A percentile compares a stretch with the other conserved stretches of the same genome.
phyloP scores from a whole-genome alignment of 768 basidiomycete species.

The Pulveroboletus sp. region DNA sequence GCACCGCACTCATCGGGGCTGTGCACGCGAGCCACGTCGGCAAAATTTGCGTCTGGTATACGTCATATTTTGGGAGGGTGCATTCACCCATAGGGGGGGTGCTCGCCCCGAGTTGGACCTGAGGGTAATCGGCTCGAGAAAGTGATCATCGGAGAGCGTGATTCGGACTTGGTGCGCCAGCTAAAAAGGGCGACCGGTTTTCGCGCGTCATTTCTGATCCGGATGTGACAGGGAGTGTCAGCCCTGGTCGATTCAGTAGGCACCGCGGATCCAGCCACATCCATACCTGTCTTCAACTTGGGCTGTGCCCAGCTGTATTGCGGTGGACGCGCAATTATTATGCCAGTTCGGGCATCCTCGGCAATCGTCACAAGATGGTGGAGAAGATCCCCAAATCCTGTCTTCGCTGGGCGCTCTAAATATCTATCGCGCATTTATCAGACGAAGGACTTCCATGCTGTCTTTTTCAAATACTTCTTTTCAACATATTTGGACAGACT shows the following conservation, averaged over 20 bases:
- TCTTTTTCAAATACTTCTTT: conserved; percentile 12
- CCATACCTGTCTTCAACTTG: conserved; percentile 6
- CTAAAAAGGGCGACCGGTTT: neutral
- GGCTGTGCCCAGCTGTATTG: conserved; percentile 3
- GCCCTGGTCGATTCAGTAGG: conserved; percentile 10
- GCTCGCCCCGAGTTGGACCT: conserved; percentile 1
- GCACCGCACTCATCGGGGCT: conserved; percentile 7
- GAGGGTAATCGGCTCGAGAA: conserved; percentile 2
- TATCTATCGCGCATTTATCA: conserved; percentile 18
- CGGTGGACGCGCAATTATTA: neutral
- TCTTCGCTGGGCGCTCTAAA: conserved; percentile 19
- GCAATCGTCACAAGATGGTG: conserved; percentile 4
- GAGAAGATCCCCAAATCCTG: conserved; percentile 18
- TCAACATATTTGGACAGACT: neutral
- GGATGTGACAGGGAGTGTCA: conserved; percentile 6
- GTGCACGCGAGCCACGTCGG: conserved; percentile 1
- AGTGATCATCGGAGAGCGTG: neutral
- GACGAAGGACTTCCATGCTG: conserved; percentile 12
- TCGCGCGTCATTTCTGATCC: conserved; percentile 11
- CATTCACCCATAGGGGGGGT: neutral
- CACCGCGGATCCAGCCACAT: conserved; percentile 12
- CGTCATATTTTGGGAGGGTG: conserved; percentile 10
- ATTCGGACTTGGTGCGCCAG: neutral
- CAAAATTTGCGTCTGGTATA: conserved; percentile 7
- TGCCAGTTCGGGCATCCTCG: conserved; percentile 19